Evolutionary conservation across 257 asterid species (phyloP), one percentile per base, ranked within the genome.

Genomic region (Salvia splendens): DNA sequence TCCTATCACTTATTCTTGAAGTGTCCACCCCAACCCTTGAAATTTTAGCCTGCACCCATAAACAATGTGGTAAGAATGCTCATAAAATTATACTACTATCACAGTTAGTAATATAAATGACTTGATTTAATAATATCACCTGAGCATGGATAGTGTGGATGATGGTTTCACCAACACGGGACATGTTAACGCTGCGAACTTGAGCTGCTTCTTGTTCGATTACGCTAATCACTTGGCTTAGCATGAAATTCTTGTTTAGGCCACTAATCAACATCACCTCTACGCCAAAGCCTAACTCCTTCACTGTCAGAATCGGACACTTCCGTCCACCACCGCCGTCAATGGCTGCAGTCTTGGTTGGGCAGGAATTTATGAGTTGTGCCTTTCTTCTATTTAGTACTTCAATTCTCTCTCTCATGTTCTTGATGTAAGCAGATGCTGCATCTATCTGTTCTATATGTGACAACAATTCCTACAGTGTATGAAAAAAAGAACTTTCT

Each of bases 201-300:
- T 84, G 70, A 64, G 78, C 80, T 48, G 85, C 85, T 77, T 64
- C 85, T 66, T 76, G 67, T 63, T 77, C 73, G 1, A 84, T n/a
- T 32, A 81, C 67, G 38, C 17, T 20, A 8, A 84, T 57, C 4
- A 72, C 58, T 59, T 79, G 42, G 16, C 45, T 38, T 38, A 84
- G 5, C 15, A 11, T 59, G 57, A 79, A 43, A 0, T 66, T 74
- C 10, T 38, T 81, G 12, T 10, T 2, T 11, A 56, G 24, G 17
- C 68, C 77, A 74, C 67, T 69, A 0, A 74, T 41, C 40, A 83
- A 42, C 60, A 61, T 67, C 51, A 83, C 81, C 80, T 83, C 82
- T 52, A 83, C 10, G 42, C 60, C 63, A 33, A 77, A 53, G 30
- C 65, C 79, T 1, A 61, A 48, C 0, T 78, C 84, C 62, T 5